These are phyloP conservation scores for Aspergillus sp. DNA, from an alignment of 2,329 filamentous ascomycete genomes.

Conservation along the genomic window DNA sequence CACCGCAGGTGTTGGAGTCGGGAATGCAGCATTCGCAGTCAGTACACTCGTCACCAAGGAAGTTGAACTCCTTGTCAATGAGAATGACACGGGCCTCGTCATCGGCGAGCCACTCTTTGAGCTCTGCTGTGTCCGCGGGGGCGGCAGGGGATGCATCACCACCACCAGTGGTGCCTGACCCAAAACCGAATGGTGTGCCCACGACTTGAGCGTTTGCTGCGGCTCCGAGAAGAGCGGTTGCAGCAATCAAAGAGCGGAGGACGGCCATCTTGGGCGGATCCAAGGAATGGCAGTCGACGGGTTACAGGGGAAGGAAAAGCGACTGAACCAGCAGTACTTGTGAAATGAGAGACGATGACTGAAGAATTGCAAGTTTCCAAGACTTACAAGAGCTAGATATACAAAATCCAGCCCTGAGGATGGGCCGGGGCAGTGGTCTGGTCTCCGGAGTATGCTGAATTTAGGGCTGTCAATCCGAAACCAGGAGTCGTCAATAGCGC, in stretches of 20 bases:
- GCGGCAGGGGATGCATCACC: conserved; percentile 54
- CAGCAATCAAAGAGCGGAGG: conserved; percentile 18
- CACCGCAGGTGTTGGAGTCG: conserved; percentile 35
- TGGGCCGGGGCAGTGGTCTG: background rate
- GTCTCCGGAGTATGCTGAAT: background rate
- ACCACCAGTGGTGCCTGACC: conserved; percentile 58
- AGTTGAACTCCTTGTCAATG: conserved; percentile 50
- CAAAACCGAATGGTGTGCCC: conserved; percentile 46
- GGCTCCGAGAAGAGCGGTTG: conserved; percentile 20
- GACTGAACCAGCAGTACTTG: conserved; percentile 12
- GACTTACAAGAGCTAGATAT: background rate
- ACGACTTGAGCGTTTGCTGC: conserved; percentile 23
- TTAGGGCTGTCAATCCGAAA: conserved; percentile 6
- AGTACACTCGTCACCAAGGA: conserved; percentile 23
- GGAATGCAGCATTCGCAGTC: conserved; percentile 32
- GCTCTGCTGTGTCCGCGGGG: conserved; percentile 53
- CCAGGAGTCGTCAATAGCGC: background rate
- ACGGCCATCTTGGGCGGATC: conserved; percentile 17
- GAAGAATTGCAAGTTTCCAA: background rate
- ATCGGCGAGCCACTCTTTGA: conserved; percentile 58
- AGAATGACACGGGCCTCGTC: conserved; percentile 58
- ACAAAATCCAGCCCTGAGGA: background rate
- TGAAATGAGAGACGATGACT: background rate
- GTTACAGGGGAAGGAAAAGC: background rate
- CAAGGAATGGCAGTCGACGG: background rate